Evolutionary conservation across 179 eudicot species (phyloP), one percentile per base, ranked within the genome.

Genomic region (Corrigiola litoralis): DNA sequence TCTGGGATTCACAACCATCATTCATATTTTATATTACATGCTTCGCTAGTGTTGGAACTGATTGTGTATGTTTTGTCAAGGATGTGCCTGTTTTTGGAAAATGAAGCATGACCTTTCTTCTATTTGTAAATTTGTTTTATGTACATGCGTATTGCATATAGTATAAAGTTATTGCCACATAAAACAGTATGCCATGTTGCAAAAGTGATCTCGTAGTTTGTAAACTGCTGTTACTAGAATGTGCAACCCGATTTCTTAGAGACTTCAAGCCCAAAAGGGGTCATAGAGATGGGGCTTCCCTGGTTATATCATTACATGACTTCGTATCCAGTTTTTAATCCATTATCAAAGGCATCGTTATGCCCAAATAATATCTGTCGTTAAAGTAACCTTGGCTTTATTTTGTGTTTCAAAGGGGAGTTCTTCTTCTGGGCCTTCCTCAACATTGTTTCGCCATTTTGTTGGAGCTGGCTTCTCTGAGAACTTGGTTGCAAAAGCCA

Each of bases 391-490:
- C 17, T 69, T 51, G 1, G 6, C 6, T 50, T 73, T 47, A 23
- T 1, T 47, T 17, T 12, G 48, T 42, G 44, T 63, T 17, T 53
- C 27, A 7, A 24, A 87, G 95, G 85, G 72, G 59, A 81, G 88
- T 74, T 78, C 91, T 63, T 83, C 84, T 38, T 59, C 75, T 18
- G 83, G 84, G 74, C 75, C 84, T 27, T 78, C 85, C 38, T 70
- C 72, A 17, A 48, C 77, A 48, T 69, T 88, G 71, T 76, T 84
- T 58, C 61, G 70, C 21, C 76, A 80, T 64, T 85, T 89, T 71
- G 74, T 81, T 17, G 84, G 69, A 25, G 85, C 87, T 81, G 91
- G 91, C 14, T 89, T 87, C 73, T 44, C 91, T 37, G 82, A 79
- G 48, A 63, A 69, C 42, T 48, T 85, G 83, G 89, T 89, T 38